These are phyloP conservation scores for Amoebophrya sp. DNA, from an alignment of 169 alveolate species.

Conservation along the genomic window DNA sequence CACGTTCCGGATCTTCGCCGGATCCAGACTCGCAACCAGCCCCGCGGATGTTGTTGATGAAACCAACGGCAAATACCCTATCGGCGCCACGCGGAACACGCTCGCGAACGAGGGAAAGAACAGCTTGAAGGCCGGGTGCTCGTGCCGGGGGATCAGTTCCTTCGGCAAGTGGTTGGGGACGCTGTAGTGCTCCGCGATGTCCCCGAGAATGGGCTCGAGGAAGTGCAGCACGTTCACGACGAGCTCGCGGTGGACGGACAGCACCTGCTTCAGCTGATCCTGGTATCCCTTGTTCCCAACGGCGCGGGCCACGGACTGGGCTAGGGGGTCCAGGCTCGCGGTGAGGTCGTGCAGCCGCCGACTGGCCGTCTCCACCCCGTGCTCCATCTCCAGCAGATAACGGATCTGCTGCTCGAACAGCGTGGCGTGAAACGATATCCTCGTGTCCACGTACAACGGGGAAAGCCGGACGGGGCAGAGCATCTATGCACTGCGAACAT, in stretches of 20 bases:
- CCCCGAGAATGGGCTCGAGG: background rate
- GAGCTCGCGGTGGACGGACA: background rate
- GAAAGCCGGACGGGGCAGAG: background rate
- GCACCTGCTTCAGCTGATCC: background rate
- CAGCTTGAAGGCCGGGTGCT: background rate
- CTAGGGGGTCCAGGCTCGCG: background rate
- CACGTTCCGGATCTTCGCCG: background rate
- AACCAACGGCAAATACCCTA: background rate
- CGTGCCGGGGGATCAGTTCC: slow-evolving; percentile 6
- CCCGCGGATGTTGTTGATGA: too few relatives aligned
- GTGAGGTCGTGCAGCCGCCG: slow-evolving; percentile 12
- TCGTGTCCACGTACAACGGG: background rate
- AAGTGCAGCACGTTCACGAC: background rate
- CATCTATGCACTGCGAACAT: too few relatives aligned
- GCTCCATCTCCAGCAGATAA: background rate
- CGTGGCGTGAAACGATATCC: background rate
- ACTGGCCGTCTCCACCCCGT: background rate
- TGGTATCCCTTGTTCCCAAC: background rate
- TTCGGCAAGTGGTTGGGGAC: background rate
- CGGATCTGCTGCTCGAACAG: background rate
- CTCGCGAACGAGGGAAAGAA: background rate
- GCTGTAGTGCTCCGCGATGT: slow-evolving; percentile 20
- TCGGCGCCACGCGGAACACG: slow-evolving; percentile 7
- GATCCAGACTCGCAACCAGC: background rate
- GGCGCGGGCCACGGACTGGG: background rate